Evolutionary conservation across 345 rosid species (phyloP).

Genomic region (Trapa bicornis): DNA sequence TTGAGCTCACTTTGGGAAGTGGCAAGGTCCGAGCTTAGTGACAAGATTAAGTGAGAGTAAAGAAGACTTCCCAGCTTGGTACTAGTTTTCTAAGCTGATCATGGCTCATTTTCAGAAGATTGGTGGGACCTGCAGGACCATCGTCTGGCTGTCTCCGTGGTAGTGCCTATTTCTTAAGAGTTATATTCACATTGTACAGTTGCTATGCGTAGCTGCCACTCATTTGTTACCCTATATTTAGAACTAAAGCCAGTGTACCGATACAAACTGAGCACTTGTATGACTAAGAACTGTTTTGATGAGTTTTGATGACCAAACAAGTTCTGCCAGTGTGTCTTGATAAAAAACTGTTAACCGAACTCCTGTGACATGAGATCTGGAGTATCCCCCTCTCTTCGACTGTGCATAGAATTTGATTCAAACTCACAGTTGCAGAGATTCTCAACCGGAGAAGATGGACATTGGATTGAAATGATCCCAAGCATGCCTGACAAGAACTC

Average conservation of each 20-base stretch:
- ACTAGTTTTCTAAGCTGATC: not conserved
- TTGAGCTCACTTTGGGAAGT: constrained; percentile 84
- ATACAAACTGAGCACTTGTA: not conserved
- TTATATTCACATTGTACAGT: not conserved
- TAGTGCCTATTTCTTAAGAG: not conserved
- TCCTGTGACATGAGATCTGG: too few species aligned
- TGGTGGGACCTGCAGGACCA: not conserved
- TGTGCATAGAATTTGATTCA: not conserved
- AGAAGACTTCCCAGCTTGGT: not conserved
- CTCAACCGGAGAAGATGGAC: not conserved
- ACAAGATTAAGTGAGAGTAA: not conserved
- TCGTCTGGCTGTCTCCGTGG: not conserved
- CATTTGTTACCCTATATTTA: not conserved
- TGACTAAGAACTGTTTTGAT: not conserved
- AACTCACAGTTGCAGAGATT: not conserved
- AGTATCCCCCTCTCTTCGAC: not conserved
- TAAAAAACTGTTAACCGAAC: too few species aligned
- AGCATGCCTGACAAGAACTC: not conserved
- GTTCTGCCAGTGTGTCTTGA: too few species aligned
- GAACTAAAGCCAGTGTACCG: not conserved
- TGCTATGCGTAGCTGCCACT: not conserved
- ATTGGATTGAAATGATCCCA: not conserved
- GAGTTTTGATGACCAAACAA: too few species aligned
- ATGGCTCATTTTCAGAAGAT: not conserved
- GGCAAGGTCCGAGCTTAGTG: constrained; percentile 31